phyloP scores from a whole-genome alignment of 2,329 filamentous ascomycete genomes.

The Colletotrichum shisoi region DNA sequence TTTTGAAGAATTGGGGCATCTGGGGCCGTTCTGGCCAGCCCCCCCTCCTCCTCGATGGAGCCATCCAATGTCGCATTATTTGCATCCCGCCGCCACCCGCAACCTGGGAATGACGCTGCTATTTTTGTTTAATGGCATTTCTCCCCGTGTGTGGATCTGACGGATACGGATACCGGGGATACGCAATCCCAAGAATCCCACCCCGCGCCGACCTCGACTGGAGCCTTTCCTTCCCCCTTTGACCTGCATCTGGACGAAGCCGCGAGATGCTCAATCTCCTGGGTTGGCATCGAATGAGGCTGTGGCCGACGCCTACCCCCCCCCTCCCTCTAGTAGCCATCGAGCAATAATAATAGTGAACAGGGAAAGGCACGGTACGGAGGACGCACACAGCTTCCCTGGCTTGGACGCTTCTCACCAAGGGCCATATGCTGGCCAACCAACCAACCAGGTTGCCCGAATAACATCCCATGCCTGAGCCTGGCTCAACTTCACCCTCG shows the following conservation, averaged over 20 bases:
- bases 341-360: too few relatives aligned
- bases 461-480: neutral
- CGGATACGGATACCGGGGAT: neutral
- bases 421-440: conserved; percentile 3
- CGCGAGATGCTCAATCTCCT: conserved; percentile 7
- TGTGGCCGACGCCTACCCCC: neutral
- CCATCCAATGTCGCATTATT: conserved; percentile 13
- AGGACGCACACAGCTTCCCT: neutral
- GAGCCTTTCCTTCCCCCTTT: neutral
- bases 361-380: too few relatives aligned
- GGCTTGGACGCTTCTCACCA: conserved; percentile 15
- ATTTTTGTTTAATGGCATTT: conserved; percentile 14
- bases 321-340: conserved; percentile 18
- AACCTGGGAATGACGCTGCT: conserved; percentile 10
- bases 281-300: neutral
- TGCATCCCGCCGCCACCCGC: conserved; percentile 6
- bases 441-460: conserved; percentile 4
- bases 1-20: conserved; percentile 30
- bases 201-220: neutral
- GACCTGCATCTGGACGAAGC: neutral
- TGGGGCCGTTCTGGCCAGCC: conserved; percentile 21
- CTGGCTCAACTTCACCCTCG: neutral
- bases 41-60: conserved; percentile 2
- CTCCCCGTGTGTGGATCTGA: neutral
- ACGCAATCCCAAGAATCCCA: conserved; percentile 16